These are phyloP conservation scores for Herpetomonas tarakana DNA, from an alignment of 208 protist species.

Conservation along the genomic window DNA sequence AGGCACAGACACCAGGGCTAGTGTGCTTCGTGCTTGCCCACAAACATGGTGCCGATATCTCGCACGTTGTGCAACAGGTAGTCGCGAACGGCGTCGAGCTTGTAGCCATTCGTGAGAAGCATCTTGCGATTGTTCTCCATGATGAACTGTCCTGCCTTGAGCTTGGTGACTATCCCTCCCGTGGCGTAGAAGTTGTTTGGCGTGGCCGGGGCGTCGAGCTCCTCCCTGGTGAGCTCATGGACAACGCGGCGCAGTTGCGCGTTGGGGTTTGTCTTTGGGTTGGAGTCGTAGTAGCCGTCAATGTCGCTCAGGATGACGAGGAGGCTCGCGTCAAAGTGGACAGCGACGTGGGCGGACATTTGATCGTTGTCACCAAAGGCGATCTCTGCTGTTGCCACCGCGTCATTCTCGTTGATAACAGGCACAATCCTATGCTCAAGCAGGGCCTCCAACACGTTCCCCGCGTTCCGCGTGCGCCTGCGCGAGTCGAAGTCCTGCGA, in stretches of 20 bases:
- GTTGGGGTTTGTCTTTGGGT: constrained; percentile 28
- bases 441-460: constrained; percentile 44
- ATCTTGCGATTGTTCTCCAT: constrained; percentile 19
- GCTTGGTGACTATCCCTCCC: constrained; percentile 39
- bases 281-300: constrained; percentile 38
- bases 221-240: constrained; percentile 9
- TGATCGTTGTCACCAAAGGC: constrained; percentile 56
- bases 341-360: constrained; percentile 47
- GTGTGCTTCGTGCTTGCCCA: not conserved
- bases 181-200: constrained; percentile 30
- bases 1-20: not conserved
- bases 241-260: constrained; percentile 23
- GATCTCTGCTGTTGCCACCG: constrained; percentile 18
- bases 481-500: constrained; percentile 38
- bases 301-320: constrained; percentile 66
- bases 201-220: constrained; percentile 19
- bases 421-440: constrained; percentile 41
- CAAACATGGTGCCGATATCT: constrained; percentile 19
- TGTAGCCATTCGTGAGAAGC: constrained; percentile 27
- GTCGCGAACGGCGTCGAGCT: constrained; percentile 15
- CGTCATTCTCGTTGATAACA: constrained; percentile 82
- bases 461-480: constrained; percentile 13
- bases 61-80: constrained; percentile 18
- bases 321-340: constrained; percentile 38
- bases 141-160: constrained; percentile 32